These are phyloP conservation scores for Acaromyces ingoldii DNA, from an alignment of 1,284 basidiomycete species.

Conservation along the genomic window DNA sequence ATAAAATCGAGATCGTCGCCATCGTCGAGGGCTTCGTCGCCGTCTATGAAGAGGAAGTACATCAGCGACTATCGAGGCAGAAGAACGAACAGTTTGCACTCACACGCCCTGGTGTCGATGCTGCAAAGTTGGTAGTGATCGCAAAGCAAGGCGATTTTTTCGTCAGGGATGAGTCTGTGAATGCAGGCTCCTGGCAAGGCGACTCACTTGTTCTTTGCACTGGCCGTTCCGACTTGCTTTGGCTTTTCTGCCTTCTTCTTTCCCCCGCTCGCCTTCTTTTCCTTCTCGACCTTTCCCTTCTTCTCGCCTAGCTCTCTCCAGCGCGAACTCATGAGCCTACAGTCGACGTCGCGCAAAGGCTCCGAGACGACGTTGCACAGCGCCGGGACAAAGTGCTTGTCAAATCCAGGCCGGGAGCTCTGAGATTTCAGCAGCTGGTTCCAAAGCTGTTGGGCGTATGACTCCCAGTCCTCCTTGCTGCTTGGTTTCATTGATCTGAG, in stretches of 20 bases:
- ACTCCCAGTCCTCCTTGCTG: constrained; percentile 47
- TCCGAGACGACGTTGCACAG: constrained; percentile 24
- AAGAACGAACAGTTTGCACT: constrained; percentile 10
- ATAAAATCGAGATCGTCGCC: constrained; percentile 48
- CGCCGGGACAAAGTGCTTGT: constrained; percentile 43
- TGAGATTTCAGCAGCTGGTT: constrained; percentile 33
- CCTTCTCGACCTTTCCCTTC: constrained; percentile 43
- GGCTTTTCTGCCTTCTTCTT: constrained; percentile 34
- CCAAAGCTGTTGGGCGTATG: constrained; percentile 26
- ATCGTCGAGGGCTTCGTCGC: constrained; percentile 46
- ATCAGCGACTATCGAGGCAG: neutral
- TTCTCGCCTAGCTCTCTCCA: constrained; percentile 44
- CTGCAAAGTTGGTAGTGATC: constrained; percentile 3
- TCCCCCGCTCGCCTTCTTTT: constrained; percentile 38
- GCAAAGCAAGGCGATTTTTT: neutral
- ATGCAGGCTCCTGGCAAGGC: too few relatives aligned
- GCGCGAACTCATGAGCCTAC: constrained; percentile 35
- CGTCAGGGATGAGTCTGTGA: neutral
- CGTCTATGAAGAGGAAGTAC: constrained; percentile 18
- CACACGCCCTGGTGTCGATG: constrained; percentile 40
- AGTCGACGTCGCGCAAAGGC: constrained; percentile 41
- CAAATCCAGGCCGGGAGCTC: constrained; percentile 36
- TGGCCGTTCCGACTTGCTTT: constrained; percentile 39
- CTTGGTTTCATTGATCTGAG: constrained; percentile 27
- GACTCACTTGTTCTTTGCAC: constrained; percentile 42